These are phyloP conservation scores for Cichorium intybus DNA, from an alignment of 140 eudicot species.

Conservation along the genomic window DNA sequence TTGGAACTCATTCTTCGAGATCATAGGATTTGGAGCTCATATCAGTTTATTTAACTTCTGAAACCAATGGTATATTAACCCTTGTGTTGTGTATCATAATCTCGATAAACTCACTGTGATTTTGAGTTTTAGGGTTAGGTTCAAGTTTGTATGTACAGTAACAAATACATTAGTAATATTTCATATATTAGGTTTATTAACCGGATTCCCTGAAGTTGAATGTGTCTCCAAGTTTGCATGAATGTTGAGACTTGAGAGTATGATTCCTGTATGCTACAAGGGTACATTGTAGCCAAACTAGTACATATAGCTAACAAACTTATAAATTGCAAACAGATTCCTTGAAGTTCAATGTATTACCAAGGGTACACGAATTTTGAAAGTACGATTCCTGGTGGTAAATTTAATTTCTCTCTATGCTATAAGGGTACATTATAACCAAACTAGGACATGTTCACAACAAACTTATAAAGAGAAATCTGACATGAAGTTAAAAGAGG, in stretches of 20 bases:
- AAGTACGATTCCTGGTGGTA: background rate
- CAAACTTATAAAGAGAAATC: background rate
- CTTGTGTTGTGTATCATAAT: background rate
- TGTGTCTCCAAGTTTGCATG: background rate
- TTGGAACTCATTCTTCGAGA: constrained; percentile 4
- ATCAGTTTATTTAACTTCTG: constrained; percentile 5
- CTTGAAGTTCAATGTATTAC: background rate
- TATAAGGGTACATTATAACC: constrained; percentile 3
- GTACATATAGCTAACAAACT: background rate
- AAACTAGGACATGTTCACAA: background rate
- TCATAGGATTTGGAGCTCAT: background rate
- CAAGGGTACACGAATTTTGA: background rate
- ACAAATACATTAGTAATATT: background rate
- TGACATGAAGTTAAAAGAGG: background rate
- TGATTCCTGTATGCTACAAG: background rate
- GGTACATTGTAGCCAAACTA: background rate
- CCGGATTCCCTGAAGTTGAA: background rate
- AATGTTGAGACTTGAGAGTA: background rate
- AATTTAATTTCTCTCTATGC: background rate
- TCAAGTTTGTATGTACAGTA: background rate
- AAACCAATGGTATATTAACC: background rate
- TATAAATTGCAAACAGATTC: background rate
- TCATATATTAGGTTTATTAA: background rate
- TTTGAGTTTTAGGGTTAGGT: constrained; percentile 1
- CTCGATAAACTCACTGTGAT: background rate